These are phyloP conservation scores for Blastobotrys niveus DNA, from an alignment of 1,139 yeast genomes.

Conservation along the genomic window DNA sequence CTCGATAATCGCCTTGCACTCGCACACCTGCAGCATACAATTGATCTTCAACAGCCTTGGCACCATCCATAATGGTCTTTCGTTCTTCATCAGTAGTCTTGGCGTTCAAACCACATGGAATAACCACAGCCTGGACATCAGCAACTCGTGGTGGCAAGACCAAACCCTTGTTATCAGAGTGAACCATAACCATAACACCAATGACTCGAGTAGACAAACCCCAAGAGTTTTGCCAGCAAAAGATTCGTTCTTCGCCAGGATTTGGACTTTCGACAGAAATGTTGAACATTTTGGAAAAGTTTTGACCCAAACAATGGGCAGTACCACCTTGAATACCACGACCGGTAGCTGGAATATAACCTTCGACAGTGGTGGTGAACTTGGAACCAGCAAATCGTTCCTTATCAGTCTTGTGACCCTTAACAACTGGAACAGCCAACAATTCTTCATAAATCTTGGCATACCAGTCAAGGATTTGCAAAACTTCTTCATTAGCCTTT, in stretches of 20 bases:
- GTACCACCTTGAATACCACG: conserved; percentile 99
- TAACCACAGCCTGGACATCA: conserved; percentile 81
- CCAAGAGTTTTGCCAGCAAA: conserved; percentile 98
- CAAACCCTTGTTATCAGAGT: conserved; percentile 96
- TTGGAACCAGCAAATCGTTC: conserved; percentile 98
- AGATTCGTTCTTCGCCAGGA: conserved; percentile 50
- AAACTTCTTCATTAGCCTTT: conserved; percentile 78
- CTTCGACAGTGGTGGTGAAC: conserved; percentile 93
- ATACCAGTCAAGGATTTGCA: conserved; percentile 80
- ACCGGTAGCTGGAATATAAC: conserved; percentile 96
- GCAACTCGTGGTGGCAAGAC: conserved; percentile 98
- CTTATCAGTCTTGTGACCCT: conserved; percentile 93
- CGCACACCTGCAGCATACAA: conserved; percentile 47
- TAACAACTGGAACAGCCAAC: conserved; percentile 94
- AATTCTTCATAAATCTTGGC: conserved; percentile 80
- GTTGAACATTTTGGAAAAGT: conserved; percentile 97
- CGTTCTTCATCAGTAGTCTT: conserved; percentile 77
- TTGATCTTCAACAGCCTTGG: conserved; percentile 44
- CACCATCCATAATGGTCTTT: conserved; percentile 61
- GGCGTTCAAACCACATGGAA: conserved; percentile 92
- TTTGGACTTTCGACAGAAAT: conserved; percentile 93
- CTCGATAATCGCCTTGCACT: conserved; percentile 81
- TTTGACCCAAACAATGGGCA: conserved; percentile 95
- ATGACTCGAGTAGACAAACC: conserved; percentile 97
- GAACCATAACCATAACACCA: conserved; percentile 99